Base-by-base conservation (phyloP, 306 rosid species). In the Prunus salicina region DNA sequence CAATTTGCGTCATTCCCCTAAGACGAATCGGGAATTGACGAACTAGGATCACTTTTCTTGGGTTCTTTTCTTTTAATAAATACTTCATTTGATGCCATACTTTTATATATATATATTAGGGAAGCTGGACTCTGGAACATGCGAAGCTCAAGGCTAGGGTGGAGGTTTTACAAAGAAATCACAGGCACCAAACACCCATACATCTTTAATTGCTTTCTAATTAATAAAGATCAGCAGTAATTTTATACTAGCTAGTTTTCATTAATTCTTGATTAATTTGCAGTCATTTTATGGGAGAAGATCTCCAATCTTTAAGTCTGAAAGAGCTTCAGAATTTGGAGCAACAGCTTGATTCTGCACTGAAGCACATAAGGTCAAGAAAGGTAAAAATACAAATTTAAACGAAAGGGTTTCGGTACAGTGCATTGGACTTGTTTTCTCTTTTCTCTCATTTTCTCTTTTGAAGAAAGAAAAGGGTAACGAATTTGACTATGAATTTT, bases 221-320 rank as follows among this genome's bases (percentile, higher is more conserved):
- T 25, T 60, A 6, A 60, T 25, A 25, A 60, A 5, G 64, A 27
- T 13, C 64, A 58, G 64, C 12, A 60, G 16, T 12, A 25, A 60
- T 6, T 5, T 11, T 58, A 62, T 32, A 32, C 7, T 32, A 27
- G 27, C 46, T 15, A 15, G 13, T 13, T 5, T 1, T 20, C 3
- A 30, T 3, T 53, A 14, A 45, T 45, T 18, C 19, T 71, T 25
- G 6, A 11, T 50, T 51, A 24, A 14, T 81, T 83, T 74, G 53
- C 87, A 95, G 98, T 83, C 89, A 92, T 83, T 86, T 74, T 69
- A 84, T 80, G 93, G 98, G 98, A 73, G 92, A 95, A 80, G 96
- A 88, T 3, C 83, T 92, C 25, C 90, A 88, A 15, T 82, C 82
- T 25, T 81, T 89, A 71, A 84, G 85, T 70, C 63, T 90, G 12